Percentiles rank a stretch among this genome's conserved stretches.
phyloP scores from a whole-genome alignment of 2,329 filamentous ascomycete species.

The Lachnellula hyalina region DNA sequence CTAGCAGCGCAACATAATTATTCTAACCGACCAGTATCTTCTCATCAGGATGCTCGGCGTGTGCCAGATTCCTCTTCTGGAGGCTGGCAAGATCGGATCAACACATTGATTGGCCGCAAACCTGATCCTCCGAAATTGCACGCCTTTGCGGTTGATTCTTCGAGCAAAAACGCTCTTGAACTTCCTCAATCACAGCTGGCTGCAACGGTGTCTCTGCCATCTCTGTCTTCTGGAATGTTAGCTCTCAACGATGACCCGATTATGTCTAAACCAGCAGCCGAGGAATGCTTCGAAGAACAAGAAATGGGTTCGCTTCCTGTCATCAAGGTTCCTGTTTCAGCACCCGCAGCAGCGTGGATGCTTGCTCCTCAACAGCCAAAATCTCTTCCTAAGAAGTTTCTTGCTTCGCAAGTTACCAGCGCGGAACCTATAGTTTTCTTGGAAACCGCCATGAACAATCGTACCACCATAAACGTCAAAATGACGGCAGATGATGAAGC shows the following conservation, averaged over 20 bases:
- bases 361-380: conserved; percentile 51
- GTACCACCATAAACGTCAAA: conserved; percentile 38
- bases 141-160: conserved; percentile 59
- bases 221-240: conserved; percentile 14
- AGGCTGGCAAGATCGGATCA: conserved; percentile 79
- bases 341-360: conserved; percentile 59
- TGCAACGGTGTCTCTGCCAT: conserved; percentile 68
- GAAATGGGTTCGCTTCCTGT: conserved; percentile 73
- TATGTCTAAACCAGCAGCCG: conserved; percentile 64
- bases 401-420: conserved; percentile 41
- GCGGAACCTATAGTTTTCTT: conserved; percentile 39
- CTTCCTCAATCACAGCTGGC: conserved; percentile 39
- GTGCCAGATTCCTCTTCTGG: conserved; percentile 23
- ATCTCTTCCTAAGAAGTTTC: conserved; percentile 47
- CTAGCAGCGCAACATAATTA: conserved; percentile 30
- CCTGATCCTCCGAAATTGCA: conserved; percentile 51
- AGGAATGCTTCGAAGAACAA: conserved; percentile 76
- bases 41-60: conserved; percentile 36
- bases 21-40: conserved; percentile 34
- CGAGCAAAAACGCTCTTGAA: conserved; percentile 62
- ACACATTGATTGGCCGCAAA: conserved; percentile 67
- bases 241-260: conserved; percentile 41
- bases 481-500: conserved; percentile 41
- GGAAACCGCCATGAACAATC: conserved; percentile 34
- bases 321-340: conserved; percentile 60